Conservation (phyloP, 129 eudicot genomes). For the Logfia minima region DNA sequence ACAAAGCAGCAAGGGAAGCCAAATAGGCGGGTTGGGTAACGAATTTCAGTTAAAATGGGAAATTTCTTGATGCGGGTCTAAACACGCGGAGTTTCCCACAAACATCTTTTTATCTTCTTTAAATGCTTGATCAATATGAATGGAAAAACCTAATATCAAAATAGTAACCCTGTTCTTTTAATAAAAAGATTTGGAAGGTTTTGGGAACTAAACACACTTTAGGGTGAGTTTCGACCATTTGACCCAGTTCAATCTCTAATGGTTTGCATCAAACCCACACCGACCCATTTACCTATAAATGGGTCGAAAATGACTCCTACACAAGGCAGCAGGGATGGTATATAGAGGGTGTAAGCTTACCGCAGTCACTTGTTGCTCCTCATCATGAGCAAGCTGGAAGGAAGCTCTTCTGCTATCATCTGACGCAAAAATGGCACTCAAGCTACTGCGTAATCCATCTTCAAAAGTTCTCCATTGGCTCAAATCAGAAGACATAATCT, state of each 20-base stretch:
- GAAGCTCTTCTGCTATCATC: conserved; percentile 91
- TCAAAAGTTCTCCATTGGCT: conserved; percentile 55
- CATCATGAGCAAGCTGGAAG: conserved; percentile 82
- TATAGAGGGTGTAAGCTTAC: conserved; percentile 45
- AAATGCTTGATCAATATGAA: neutral
- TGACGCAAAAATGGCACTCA: conserved; percentile 60
- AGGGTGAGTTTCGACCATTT: conserved; percentile 1
- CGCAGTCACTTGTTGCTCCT: conserved; percentile 84
- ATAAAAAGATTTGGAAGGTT: neutral
- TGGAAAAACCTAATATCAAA: neutral
- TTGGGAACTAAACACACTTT: neutral
- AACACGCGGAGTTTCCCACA: neutral
- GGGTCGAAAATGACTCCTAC: neutral
- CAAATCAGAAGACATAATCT: conserved; percentile 46
- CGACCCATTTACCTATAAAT: neutral
- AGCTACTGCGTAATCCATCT: conserved; percentile 63
- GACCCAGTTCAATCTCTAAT: neutral
- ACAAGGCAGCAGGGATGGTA: neutral
- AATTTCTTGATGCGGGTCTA: neutral
- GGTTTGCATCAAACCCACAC: neutral
- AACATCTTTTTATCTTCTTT: neutral
- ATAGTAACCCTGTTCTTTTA: neutral
- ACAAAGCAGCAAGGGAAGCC: neutral
- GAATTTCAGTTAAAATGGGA: neutral
- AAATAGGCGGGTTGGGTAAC: neutral